Evolutionary conservation across 768 basidiomycete genomes (phyloP), one percentile per base, ranked within the genome.

Genomic region (Trametes cinnabarina): DNA sequence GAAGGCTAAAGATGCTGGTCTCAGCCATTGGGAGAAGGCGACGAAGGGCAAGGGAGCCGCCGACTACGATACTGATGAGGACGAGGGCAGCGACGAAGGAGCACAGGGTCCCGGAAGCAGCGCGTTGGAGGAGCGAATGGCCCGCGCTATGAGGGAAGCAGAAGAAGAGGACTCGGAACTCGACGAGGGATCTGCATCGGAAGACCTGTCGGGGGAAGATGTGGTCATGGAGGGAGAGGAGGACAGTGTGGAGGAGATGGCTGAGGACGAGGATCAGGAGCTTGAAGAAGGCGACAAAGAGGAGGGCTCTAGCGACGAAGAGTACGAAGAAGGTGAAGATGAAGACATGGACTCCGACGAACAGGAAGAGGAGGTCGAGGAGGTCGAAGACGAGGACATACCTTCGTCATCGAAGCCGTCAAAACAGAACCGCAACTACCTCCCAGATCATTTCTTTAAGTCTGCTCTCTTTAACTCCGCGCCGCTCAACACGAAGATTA

Each of bases 381-480:
- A 68, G 9, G 30, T 43, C 17, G 64, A 67, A 41, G 66, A 68
- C 7, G 66, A 63, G 0, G 66, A 63, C 26, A 62, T 64, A 46
- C 55, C 61, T 10, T n/a, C 32, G 8, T 46, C 58, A 3, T 10
- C 64, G 58, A 22, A 65, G 61, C 37, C 42, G 35, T 47, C 58
- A 44, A 30, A 42, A 4, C 23, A 47, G 22, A 61, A 76, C 51
- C 67, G 74, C 3, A 73, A 81, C 46, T 82, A 87, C 68, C 83
- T 88, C 26, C 84, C 85, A 2, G 87, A 88, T 64, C 81, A 85
- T 60, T 73, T 88, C 19, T 89, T 88, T 68, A 63, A 72, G 0
- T 75, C 83, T 57, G 86, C 85, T 0, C 82, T 86, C 61, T 73
- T 79, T 2, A 71, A 68, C 39, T 47, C 59, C 5, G 51, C 56